Evolutionary conservation across 208 protist species (phyloP).

Genomic region (Trypanosoma conorhini): DNA sequence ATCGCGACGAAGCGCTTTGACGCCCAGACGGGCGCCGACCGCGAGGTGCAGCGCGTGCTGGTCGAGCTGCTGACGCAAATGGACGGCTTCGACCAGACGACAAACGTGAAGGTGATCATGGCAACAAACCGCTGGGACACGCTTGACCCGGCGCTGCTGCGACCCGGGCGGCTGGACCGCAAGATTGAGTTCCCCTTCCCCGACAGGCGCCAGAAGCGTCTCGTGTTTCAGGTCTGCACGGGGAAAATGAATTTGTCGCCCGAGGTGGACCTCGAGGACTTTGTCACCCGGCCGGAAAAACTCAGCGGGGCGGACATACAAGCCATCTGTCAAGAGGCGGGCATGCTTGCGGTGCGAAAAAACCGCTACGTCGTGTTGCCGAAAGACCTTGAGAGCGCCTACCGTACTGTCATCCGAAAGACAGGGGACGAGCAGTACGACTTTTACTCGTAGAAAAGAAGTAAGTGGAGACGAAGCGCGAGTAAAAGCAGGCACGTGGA

Average conservation of each 20-base stretch:
- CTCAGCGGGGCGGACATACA: slow-evolving; percentile 98
- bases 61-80: slow-evolving; percentile 99
- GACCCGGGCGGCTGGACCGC: slow-evolving; percentile 96
- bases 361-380: slow-evolving; percentile 99
- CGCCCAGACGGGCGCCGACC: slow-evolving; percentile 98
- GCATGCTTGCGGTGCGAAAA: slow-evolving; percentile 99
- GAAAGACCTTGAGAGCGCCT: slow-evolving; percentile 99
- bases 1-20: slow-evolving; percentile 99
- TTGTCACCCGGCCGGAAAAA: slow-evolving; percentile 98
- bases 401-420: slow-evolving; percentile 89
- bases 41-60: slow-evolving; percentile 99
- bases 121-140: slow-evolving; percentile 99
- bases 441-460: slow-evolving; percentile 69
- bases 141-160: slow-evolving; percentile 98
- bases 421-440: slow-evolving; percentile 82
- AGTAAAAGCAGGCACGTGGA: slow-evolving; percentile 7
- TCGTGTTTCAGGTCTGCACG: slow-evolving; percentile 99
- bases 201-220: slow-evolving; percentile 98
- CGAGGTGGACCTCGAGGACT: slow-evolving; percentile 98
- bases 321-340: slow-evolving; percentile 98
- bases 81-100: slow-evolving; percentile 99
- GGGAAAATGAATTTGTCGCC: slow-evolving; percentile 98
- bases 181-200: slow-evolving; percentile 99
- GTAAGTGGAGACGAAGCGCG: neutral
- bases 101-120: slow-evolving; percentile 99